Evolutionary conservation across 306 rosid genomes (phyloP), one percentile per base, ranked within the genome.

Genomic region (Styphnolobium japonicum): DNA sequence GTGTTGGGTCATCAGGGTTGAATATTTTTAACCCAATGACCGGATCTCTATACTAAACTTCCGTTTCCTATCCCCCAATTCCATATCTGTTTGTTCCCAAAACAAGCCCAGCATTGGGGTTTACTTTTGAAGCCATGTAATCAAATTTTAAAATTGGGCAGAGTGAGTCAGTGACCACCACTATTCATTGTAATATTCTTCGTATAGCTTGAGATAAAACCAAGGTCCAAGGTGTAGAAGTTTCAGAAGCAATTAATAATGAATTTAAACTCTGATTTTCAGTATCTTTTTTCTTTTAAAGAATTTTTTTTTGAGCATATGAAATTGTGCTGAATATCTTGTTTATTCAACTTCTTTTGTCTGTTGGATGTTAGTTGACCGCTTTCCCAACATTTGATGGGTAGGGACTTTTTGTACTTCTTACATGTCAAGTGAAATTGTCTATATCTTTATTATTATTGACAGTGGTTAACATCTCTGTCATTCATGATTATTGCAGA

Each of bases 401-500:
- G 2, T 34, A 4, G 64, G 63, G 29, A 19, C 55, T 46, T 46
- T 29, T 8, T 82, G 55, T 51, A 7, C 22, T 19, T 8, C 8
- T 65, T 33, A 40, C 48, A 34, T 68, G 18, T 77, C 15, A 53
- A 48, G 15, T 75, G 49, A 0, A 60, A 67, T 67, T 40, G 2
- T 67, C 19, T 25, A 37, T 37, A 11, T 21, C 52, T 71, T 76
- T 55, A 7, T 51, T 7, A 7, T 70, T 76, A 75, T 63, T 52
- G 68, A 37, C 55, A 5, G 75, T 63, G 69, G 43, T 52, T 71
- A 45, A 34, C 67, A 3, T 49, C 3, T 85, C 62, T 67, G n/a
- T 40, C 53, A 48, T 76, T 62, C 18, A 31, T 81, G 79, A 42
- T 76, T 60, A 37, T 81, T 82, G 84, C 88, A 90, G 98, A 86